These are phyloP conservation scores for Paecilomyces niveus DNA, from an alignment of 2,329 filamentous ascomycete species.

Conservation along the genomic window DNA sequence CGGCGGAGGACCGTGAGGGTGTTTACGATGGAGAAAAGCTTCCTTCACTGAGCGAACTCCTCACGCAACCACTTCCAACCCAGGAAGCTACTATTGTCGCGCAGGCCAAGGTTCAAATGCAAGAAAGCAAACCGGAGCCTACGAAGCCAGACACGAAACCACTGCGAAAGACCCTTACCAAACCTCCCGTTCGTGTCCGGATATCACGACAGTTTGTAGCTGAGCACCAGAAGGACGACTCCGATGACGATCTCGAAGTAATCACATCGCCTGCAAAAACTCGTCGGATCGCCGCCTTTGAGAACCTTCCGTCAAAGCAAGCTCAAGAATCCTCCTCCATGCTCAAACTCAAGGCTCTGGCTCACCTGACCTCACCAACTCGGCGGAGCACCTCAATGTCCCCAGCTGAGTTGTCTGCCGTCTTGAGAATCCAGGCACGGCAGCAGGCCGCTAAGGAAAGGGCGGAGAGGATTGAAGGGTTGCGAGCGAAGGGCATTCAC, in stretches of 20 bases:
- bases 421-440: constrained; percentile 64
- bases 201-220: constrained; percentile 32
- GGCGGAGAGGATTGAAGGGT: constrained; percentile 65
- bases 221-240: constrained; percentile 31
- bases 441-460: constrained; percentile 74
- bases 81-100: constrained; percentile 4
- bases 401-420: constrained; percentile 59
- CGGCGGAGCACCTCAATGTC: constrained; percentile 55
- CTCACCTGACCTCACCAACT: constrained; percentile 58
- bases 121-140: constrained; percentile 2
- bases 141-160: constrained; percentile 21
- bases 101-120: constrained; percentile 1
- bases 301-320: constrained; percentile 58
- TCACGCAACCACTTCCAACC: constrained; percentile 14
- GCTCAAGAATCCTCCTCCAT: constrained; percentile 55
- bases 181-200: constrained; percentile 31
- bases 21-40: constrained; percentile 29
- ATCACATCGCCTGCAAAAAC: constrained; percentile 37
- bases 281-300: constrained; percentile 55
- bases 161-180: constrained; percentile 20
- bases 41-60: constrained; percentile 31
- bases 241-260: constrained; percentile 57
- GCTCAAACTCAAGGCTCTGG: constrained; percentile 63
- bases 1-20: constrained; percentile 5
- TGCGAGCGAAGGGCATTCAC: constrained; percentile 71